Conservation (phyloP, 1,284 basidiomycete genomes). For the Coniferiporia weirii region DNA sequence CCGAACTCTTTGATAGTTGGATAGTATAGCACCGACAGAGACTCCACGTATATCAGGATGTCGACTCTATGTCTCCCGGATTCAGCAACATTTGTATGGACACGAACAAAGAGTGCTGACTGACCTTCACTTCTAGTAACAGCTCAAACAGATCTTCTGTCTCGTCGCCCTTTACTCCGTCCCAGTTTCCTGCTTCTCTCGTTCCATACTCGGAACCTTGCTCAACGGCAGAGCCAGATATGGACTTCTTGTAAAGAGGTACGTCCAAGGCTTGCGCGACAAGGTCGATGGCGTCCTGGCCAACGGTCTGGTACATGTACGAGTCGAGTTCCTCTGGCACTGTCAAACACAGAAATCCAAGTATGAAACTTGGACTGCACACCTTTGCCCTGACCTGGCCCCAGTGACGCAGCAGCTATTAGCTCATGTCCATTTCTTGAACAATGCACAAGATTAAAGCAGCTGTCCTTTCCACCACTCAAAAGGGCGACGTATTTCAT, state of each 20-base stretch:
- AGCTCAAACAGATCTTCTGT: slow-evolving; percentile 92
- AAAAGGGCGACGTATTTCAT: slow-evolving; percentile 97
- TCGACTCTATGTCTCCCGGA: slow-evolving; percentile 39
- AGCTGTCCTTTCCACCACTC: slow-evolving; percentile 97
- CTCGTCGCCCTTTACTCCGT: slow-evolving; percentile 77
- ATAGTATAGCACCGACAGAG: slow-evolving; percentile 94
- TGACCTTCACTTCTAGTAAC: slow-evolving; percentile 74
- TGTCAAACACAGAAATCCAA: slow-evolving; percentile 20
- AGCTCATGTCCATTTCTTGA: slow-evolving; percentile 83
- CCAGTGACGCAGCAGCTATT: slow-evolving; percentile 84
- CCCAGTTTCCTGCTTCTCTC: slow-evolving; percentile 39
- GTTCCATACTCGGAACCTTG: slow-evolving; percentile 84
- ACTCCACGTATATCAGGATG: slow-evolving; percentile 87
- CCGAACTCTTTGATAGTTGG: slow-evolving; percentile 94
- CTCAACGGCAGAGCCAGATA: slow-evolving; percentile 78
- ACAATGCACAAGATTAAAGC: slow-evolving; percentile 93
- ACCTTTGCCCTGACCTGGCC: slow-evolving; percentile 85
- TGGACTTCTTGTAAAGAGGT: slow-evolving; percentile 80
- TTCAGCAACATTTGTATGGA: slow-evolving; percentile 1
- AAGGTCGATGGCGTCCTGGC: slow-evolving; percentile 87
- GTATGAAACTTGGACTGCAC: slow-evolving; percentile 19
- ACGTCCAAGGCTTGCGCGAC: slow-evolving; percentile 84
- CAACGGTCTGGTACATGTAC: slow-evolving; percentile 98
- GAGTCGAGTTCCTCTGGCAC: slow-evolving; percentile 93
- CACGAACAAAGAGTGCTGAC: slow-evolving; percentile 14